Percentiles rank a stretch among this genome's conserved stretches.
These are phyloP conservation scores for Adansonia madagascariensis DNA, from an alignment of 441 rosid genomes.

Conservation along the genomic window DNA sequence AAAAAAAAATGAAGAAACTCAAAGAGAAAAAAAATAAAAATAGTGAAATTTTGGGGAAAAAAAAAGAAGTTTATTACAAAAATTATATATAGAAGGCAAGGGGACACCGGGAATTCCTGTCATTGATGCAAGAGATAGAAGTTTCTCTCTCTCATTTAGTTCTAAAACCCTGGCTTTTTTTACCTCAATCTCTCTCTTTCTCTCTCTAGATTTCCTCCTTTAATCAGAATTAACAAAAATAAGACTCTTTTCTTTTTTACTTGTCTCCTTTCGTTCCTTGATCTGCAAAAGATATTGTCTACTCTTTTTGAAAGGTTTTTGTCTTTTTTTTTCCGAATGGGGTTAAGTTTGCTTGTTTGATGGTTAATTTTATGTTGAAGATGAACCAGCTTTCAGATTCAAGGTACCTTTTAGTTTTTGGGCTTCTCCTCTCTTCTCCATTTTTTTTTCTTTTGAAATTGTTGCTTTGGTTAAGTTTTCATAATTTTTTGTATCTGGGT, in stretches of 20 bases:
- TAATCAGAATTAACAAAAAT: slow-evolving; percentile 22
- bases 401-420: slow-evolving; percentile 34
- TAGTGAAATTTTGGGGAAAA: no score
- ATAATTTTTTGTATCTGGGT: neutral
- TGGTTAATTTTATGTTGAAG: slow-evolving; percentile 23
- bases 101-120: slow-evolving; percentile 50
- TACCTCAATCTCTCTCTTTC: slow-evolving; percentile 21
- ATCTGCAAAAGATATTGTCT: slow-evolving; percentile 44
- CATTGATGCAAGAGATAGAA: slow-evolving; percentile 36
- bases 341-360: slow-evolving; percentile 1
- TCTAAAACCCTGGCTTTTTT: slow-evolving; percentile 36
- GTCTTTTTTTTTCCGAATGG: no score
- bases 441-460: neutral
- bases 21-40: neutral
- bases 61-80: neutral
- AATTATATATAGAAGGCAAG: slow-evolving; percentile 20
- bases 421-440: slow-evolving; percentile 17
- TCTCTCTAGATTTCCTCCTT: slow-evolving; percentile 19
- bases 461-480: slow-evolving; percentile 23
- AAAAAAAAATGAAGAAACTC: neutral
- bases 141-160: no score
- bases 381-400: slow-evolving; percentile 40
- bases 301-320: slow-evolving; percentile 13
- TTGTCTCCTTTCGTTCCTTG: slow-evolving; percentile 33
- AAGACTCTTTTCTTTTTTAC: neutral